Evolutionary conservation across 768 basidiomycete species (phyloP).

Genomic region (Calvatia gigantea): DNA sequence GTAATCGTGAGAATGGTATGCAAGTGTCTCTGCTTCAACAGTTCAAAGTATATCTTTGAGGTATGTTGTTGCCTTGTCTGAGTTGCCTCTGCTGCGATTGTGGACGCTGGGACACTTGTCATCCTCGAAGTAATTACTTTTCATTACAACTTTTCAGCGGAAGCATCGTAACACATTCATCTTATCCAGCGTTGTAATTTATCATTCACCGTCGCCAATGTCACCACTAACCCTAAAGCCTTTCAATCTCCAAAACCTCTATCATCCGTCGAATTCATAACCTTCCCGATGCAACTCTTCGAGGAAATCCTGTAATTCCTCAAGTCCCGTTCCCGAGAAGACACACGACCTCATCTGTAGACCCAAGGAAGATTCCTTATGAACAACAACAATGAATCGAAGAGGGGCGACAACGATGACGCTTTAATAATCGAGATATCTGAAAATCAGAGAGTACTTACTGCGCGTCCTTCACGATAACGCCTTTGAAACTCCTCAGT

Average conservation of each 20-base stretch:
- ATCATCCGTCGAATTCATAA: slow-evolving; percentile 65
- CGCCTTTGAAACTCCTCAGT: slow-evolving; percentile 83
- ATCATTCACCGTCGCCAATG: too few relatives aligned
- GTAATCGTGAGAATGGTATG: too few relatives aligned
- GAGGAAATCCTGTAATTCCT: slow-evolving; percentile 75
- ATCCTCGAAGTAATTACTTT: slow-evolving; percentile 24
- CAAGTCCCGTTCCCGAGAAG: slow-evolving; percentile 89
- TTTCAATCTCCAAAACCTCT: slow-evolving; percentile 54
- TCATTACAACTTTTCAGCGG: slow-evolving; percentile 14
- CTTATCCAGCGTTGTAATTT: too few relatives aligned
- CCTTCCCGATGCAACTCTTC: slow-evolving; percentile 72
- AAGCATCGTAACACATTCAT: slow-evolving; percentile 31
- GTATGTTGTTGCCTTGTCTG: slow-evolving; percentile 14
- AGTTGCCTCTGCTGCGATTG: slow-evolving; percentile 15
- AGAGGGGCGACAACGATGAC: too few relatives aligned
- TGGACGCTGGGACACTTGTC: slow-evolving; percentile 23
- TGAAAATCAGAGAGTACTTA: slow-evolving; percentile 33
- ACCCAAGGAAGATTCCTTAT: slow-evolving; percentile 89
- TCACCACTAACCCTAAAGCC: too few relatives aligned
- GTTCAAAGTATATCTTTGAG: too few relatives aligned
- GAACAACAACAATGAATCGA: too few relatives aligned
- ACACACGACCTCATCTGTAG: slow-evolving; percentile 94
- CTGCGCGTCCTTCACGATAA: slow-evolving; percentile 84
- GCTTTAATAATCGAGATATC: slow-evolving; percentile 8
- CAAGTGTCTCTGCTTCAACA: too few relatives aligned